phyloP scores from a whole-genome alignment of 345 rosid genomes.

The Eucalyptus camaldulensis region DNA sequence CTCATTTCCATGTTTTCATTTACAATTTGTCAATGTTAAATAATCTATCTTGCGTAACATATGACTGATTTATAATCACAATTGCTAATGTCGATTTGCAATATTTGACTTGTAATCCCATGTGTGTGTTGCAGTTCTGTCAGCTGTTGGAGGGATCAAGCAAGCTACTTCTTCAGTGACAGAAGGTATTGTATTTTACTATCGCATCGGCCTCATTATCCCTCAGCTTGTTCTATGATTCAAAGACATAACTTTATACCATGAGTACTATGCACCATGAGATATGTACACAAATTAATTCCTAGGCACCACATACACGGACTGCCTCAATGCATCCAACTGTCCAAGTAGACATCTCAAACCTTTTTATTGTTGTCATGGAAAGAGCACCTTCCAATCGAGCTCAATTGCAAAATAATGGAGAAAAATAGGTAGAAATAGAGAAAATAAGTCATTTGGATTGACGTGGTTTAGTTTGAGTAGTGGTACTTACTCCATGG shows the following conservation, averaged over 20 bases:
- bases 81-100: neutral
- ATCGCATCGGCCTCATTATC: neutral
- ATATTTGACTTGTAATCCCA: neutral
- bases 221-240: neutral
- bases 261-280: neutral
- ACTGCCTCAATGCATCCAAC: neutral
- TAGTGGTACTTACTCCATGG: neutral
- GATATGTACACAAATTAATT: neutral
- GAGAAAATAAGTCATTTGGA: neutral
- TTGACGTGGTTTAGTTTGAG: neutral
- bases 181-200: neutral
- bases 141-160: constrained; percentile 40
- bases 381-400: neutral
- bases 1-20: neutral
- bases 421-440: neutral
- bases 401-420: neutral
- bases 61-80: neutral
- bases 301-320: neutral
- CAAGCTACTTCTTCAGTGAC: neutral
- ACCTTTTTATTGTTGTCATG: neutral
- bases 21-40: neutral
- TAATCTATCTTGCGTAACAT: neutral
- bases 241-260: neutral
- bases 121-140: constrained; percentile 16
- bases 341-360: neutral